phyloP scores from a whole-genome alignment of 2,329 filamentous ascomycete genomes.

The Myotisia sp. region DNA sequence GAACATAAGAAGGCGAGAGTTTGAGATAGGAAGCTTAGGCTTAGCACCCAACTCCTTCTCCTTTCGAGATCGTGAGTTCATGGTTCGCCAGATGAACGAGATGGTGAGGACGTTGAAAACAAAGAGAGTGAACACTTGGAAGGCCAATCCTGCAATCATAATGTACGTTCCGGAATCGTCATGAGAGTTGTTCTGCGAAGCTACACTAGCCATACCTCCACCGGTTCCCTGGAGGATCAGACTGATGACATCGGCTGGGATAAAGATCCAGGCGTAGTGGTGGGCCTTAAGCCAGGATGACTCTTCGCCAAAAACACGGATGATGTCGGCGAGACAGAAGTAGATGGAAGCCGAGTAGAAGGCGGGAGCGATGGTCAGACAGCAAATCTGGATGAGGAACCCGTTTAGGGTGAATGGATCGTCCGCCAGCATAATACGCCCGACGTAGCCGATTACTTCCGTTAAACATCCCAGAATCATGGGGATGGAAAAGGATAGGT shows the following conservation, averaged over 20 bases:
- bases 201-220: constrained; percentile 22
- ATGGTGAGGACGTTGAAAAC: constrained; percentile 39
- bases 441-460: constrained; percentile 50
- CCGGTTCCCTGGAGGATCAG: constrained; percentile 31
- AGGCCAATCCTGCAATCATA: constrained; percentile 50
- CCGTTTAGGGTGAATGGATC: constrained; percentile 46
- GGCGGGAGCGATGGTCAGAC: constrained; percentile 43
- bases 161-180: constrained; percentile 41
- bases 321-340: constrained; percentile 41
- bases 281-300: constrained; percentile 28
- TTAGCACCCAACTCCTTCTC: constrained; percentile 1
- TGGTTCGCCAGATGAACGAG: constrained; percentile 32
- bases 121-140: constrained; percentile 45
- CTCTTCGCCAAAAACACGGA: constrained; percentile 25
- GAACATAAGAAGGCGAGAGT: constrained; percentile 25
- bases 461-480: constrained; percentile 44
- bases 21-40: constrained; percentile 9
- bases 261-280: constrained; percentile 26
- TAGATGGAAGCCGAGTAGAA: constrained; percentile 53
- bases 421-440: constrained; percentile 42
- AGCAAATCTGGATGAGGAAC: constrained; percentile 54
- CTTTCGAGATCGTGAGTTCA: constrained; percentile 8
- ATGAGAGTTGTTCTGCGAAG: constrained; percentile 16
- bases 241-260: constrained; percentile 30
- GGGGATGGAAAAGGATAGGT: constrained; percentile 30